A percentile compares a stretch with the other conserved stretches of the same genome.
phyloP scores from a whole-genome alignment of 164 flowering plant species.

The Chloranthus sessilifolius region DNA sequence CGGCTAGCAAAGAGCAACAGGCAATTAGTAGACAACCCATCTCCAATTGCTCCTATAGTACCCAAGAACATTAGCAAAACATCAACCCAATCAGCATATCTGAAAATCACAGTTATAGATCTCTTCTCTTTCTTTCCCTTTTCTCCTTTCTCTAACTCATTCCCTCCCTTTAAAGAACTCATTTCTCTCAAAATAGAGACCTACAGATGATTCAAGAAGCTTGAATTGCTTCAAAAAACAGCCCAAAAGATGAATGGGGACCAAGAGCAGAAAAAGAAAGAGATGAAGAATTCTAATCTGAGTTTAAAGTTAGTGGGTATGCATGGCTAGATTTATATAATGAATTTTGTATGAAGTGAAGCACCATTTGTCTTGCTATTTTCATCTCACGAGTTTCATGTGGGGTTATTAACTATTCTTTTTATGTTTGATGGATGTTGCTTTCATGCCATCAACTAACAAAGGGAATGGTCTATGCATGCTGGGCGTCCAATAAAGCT shows the following conservation, averaged over 20 bases:
- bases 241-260: background rate
- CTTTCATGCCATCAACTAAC: slow-evolving; percentile 12
- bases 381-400: background rate
- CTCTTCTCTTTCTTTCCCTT: slow-evolving; percentile 16
- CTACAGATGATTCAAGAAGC: background rate
- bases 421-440: slow-evolving; percentile 1
- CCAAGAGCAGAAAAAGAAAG: background rate
- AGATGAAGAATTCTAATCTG: background rate
- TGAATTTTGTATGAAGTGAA: background rate
- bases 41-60: slow-evolving; percentile 81
- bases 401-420: slow-evolving; percentile 3
- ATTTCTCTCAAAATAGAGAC: slow-evolving; percentile 6
- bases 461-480: slow-evolving; percentile 9
- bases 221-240: background rate
- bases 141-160: slow-evolving; percentile 6
- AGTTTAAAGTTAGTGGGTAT: background rate
- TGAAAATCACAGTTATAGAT: slow-evolving; percentile 41
- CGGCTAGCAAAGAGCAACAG: slow-evolving; percentile 66
- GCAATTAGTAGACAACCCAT: slow-evolving; percentile 84
- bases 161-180: slow-evolving; percentile 18
- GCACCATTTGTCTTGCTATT: background rate
- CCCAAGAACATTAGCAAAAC: slow-evolving; percentile 75
- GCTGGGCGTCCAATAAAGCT: slow-evolving; percentile 8
- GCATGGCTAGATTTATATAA: background rate
- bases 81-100: slow-evolving; percentile 84